Base-by-base conservation (phyloP, 2,329 filamentous ascomycete genomes). In the Fusarium buharicum region DNA sequence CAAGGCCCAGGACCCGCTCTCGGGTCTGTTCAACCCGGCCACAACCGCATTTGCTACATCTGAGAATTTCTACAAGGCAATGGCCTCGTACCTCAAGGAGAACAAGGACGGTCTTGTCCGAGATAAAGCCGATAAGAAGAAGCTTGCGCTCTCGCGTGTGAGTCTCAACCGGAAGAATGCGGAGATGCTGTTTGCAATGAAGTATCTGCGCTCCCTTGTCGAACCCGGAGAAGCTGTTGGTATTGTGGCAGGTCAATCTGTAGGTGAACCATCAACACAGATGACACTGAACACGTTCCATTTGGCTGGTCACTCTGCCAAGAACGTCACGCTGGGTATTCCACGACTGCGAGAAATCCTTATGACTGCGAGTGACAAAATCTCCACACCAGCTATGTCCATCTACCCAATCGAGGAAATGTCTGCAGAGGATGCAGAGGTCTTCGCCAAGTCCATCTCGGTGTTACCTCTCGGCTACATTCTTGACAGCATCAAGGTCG, bases 201-300 rank as follows among this genome's bases (percentile, higher is more conserved):
- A 98, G 75, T 99, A 98, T 72, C 83, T 98, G 66, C 90, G 90
- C 68, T 97, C 93, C 2, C 84, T 97, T 9, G 90, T 97, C 20
- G 94, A 99, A 70, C 92, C 95, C 24, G 95, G 95, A 40, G 96
- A 99, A 79, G 94, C 95, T 22, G 93, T 99, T 22, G 95, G 95
- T 66, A 96, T 99, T 62, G 92, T 99, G 56, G 96, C 96, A 46
- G 93, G 93, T 10, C 95, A 99, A 77, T 98, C 94, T 28, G 89
- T 99, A 37, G 95, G 95, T 73, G 96, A 99, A 74, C 95, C 96
- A 9, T 97, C 93, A 3, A 99, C 95, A 11, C 95, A 99, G 76
- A 99, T 99, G 96, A 99, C 96, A 8, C 81, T 99, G 51, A 99
- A 99, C 79, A 99, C 96, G 24, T 99, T 99, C 86, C 95, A 99